A percentile compares a stretch with the other conserved stretches of the same genome.
phyloP scores from a whole-genome alignment of 2,329 filamentous ascomycete genomes.

The Fusarium agapanthi region DNA sequence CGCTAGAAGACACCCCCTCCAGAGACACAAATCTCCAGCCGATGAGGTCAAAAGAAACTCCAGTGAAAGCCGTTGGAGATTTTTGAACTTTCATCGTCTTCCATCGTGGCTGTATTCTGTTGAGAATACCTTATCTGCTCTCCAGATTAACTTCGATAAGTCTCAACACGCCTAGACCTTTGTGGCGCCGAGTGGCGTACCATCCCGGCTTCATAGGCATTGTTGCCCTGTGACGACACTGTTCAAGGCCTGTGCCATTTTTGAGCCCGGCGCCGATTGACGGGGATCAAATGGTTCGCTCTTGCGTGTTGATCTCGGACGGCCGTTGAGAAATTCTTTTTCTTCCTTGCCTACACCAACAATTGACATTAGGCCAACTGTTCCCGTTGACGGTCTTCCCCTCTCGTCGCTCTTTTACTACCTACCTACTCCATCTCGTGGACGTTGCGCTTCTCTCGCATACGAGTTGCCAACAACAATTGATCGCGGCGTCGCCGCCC shows the following conservation, averaged over 20 bases:
- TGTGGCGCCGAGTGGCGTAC: conserved; percentile 37
- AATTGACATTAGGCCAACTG: conserved; percentile 1
- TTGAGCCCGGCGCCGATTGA: conserved; percentile 8
- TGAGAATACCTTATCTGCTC: not conserved
- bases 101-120: not conserved
- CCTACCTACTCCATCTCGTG: not conserved
- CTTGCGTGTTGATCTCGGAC: not conserved
- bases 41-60: conserved; percentile 24
- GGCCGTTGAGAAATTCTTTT: conserved; percentile 22
- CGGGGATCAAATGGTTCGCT: conserved; percentile 18
- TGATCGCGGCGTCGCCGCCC: conserved; percentile 34
- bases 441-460: conserved; percentile 5
- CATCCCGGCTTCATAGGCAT: conserved; percentile 22
- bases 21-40: conserved; percentile 24
- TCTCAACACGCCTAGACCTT: conserved; percentile 23
- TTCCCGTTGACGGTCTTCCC: not conserved
- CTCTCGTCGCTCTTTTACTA: not conserved
- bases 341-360: not conserved
- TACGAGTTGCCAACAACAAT: conserved; percentile 27
- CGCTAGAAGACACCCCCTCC: conserved; percentile 14
- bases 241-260: conserved; percentile 38
- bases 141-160: not conserved
- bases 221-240: conserved; percentile 43
- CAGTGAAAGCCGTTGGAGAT: not conserved
- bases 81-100: not conserved